Base-by-base conservation (phyloP, 306 rosid species). In the Fragaria nilgerrensis region DNA sequence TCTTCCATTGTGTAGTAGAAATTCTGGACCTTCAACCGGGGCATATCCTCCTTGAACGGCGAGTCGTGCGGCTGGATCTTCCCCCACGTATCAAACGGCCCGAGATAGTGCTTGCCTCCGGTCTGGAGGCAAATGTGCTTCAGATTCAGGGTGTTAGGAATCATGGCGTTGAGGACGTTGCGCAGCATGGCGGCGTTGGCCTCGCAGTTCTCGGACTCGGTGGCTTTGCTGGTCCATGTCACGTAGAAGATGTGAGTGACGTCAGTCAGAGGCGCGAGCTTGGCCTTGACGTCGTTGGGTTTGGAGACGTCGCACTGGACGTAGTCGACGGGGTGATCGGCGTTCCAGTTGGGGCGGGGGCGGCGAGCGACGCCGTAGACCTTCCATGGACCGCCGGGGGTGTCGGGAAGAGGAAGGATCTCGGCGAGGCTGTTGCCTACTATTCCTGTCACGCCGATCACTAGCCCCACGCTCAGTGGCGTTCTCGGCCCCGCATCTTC, bases 361-460 rank as follows among this genome's bases (percentile, higher is more conserved):
- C 97, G 86, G 27, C 97, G 92, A 0, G 91, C 94, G 1, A 91
- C 91, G 36, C 96, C 94, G 76, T 91, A 91, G 73, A 91, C 89
- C 44, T 91, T 89, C 96, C 94, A 91, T 43, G 88, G 90, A 0
- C 92, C 96, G 9, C 90, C 92, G n/a, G 97, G 97, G 4, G 97
- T 88, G 77, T 91, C 92, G 5, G 85, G 52, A 22, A 88, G 89
- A 0, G 97, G 97, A 1, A 92, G 91, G 27, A 92, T 92, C 68
- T 92, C 94, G 49, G 97, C 93, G 8, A 92, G 86, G 86, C 97
- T 92, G 59, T 92, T 92, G 49, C 94, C 94, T 0, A 92, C 94
- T 63, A 92, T 88, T 25, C 94, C 94, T 0, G 97, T 89, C 10
- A 92, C 88, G 41, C 97, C 94, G 69, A 92, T 70, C 25, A 92